Base-by-base conservation (phyloP, 306 rosid genomes). In the Quercus robur region DNA sequence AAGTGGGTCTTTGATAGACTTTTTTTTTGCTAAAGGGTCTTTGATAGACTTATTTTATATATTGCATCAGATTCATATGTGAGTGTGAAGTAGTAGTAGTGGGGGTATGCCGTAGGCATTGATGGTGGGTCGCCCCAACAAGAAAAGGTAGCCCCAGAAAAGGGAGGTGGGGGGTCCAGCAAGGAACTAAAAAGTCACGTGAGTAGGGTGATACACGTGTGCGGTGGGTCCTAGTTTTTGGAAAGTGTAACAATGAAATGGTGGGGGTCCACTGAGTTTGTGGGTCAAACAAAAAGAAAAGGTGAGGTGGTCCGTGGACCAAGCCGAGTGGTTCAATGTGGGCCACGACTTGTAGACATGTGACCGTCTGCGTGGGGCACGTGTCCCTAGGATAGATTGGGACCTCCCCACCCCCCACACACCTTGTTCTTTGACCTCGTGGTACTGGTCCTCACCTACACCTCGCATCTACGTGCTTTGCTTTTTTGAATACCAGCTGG, bases 321-420 rank as follows among this genome's bases (percentile, higher is more conserved):
- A 51, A 59, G 82, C 76, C 20, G 71, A 85, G 77, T 85, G 81
- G 85, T 63, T 88, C 57, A 69, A 68, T 70, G 75, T 85, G 88
- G 83, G 89, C 85, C 89, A 79, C 81, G 81, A 58, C 84, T 81
- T 68, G 66, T 64, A 75, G 73, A 61, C 92, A 77, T 62, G 85
- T 71, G 83, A 77, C 18, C 10, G 35, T 51, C 25, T 23, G 54
- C 4, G 31, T 12, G 18, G 13, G 81, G 85, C 90, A 88, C 87
- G 86, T 90, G 91, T 81, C 72, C 78, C 84, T 31, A 59, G 75
- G 81, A 77, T 71, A 71, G 91, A 86, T 41, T 8, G 86, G n/a
- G 54, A 49, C 54, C 57, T 73, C 46, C 46, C 46, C 3, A 41
- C 46, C 46, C 46, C 46, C 11, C 0, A 41, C 46, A 8, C 46